phyloP scores from a whole-genome alignment of 2,329 filamentous ascomycete species.

The Escovopsis weberi region DNA sequence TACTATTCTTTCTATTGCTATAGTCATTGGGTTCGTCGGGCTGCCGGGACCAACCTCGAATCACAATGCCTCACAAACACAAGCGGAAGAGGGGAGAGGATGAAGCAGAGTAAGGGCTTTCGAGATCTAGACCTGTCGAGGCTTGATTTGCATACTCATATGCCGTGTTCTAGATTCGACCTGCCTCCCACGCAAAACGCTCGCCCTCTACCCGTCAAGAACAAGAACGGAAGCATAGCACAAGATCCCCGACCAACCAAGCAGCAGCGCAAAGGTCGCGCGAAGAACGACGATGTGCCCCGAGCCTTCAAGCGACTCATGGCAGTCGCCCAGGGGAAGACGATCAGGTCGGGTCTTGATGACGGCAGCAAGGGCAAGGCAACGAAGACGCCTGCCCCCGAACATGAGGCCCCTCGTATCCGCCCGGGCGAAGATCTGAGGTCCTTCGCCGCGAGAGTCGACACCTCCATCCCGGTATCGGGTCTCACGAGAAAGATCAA shows the following conservation, averaged over 20 bases:
- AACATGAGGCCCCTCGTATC: constrained; percentile 47
- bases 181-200: constrained; percentile 35
- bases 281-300: constrained; percentile 61
- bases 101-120: constrained; percentile 27
- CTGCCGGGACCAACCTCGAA: not conserved
- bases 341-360: constrained; percentile 50
- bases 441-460: constrained; percentile 70
- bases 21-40: too few relatives aligned
- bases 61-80: constrained; percentile 4
- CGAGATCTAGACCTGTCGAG: too few relatives aligned
- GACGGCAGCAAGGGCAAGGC: constrained; percentile 37
- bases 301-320: constrained; percentile 79
- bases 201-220: constrained; percentile 31
- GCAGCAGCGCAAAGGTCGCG: constrained; percentile 30
- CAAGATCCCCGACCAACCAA: constrained; percentile 27
- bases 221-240: constrained; percentile 5
- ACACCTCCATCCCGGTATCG: constrained; percentile 66
- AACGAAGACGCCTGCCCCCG: constrained; percentile 10
- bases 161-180: constrained; percentile 26
- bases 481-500: constrained; percentile 49
- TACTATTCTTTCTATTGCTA: too few relatives aligned
- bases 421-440: constrained; percentile 69
- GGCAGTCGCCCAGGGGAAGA: constrained; percentile 52
- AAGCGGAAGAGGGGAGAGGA: constrained; percentile 48
- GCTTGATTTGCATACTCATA: too few relatives aligned